Evolutionary conservation across 768 basidiomycete species (phyloP).

Genomic region (Mycena crocata): DNA sequence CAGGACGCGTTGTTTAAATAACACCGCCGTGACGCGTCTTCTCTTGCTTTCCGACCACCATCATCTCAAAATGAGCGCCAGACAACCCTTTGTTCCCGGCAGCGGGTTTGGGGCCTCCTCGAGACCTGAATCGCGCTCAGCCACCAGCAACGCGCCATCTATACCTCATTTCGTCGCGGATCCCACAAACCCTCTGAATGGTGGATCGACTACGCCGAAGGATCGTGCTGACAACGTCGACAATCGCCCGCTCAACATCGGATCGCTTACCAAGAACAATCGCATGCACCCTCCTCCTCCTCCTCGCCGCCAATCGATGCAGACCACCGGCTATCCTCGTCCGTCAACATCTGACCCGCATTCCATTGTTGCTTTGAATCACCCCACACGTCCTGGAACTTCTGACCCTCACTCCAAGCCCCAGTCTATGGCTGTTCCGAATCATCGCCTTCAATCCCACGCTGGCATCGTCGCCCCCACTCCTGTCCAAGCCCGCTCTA

Average conservation of each 20-base stretch:
- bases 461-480: constrained; percentile 22
- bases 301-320: constrained; percentile 28
- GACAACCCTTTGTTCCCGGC: constrained; percentile 16
- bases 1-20: not conserved
- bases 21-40: not conserved
- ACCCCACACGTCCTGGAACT: constrained; percentile 9
- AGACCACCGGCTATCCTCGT: constrained; percentile 9
- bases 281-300: constrained; percentile 12
- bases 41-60: constrained; percentile 4
- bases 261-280: constrained; percentile 22
- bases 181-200: constrained; percentile 28
- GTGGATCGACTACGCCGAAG: constrained; percentile 9
- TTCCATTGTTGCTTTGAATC: not conserved
- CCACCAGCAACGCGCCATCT: not conserved
- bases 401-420: constrained; percentile 25
- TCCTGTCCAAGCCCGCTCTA: constrained; percentile 21
- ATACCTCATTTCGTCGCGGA: constrained; percentile 23
- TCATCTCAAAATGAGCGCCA: constrained; percentile 17
- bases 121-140: constrained; percentile 21
- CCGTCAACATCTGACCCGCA: constrained; percentile 12
- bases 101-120: not conserved
- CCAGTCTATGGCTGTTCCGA: constrained; percentile 3
- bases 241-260: constrained; percentile 19
- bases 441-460: constrained; percentile 25
- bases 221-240: constrained; percentile 12